Evolutionary conservation across 805 yeast genomes (phyloP).

Genomic region (Hanseniaspora valbyensis): DNA sequence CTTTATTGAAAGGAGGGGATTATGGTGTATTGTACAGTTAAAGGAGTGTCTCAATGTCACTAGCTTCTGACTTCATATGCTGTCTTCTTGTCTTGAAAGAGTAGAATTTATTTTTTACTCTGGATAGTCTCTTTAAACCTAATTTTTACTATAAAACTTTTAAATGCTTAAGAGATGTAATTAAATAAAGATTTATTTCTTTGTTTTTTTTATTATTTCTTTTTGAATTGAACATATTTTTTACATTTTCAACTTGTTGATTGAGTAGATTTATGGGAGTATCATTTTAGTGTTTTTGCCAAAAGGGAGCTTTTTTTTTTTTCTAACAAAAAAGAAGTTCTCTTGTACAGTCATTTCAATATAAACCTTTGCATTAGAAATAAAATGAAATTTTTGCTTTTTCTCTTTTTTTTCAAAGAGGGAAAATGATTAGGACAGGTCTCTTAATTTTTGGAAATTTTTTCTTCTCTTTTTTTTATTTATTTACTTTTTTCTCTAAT

Average conservation of each 20-base stretch:
- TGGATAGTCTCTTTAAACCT: not conserved
- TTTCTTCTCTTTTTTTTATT: not conserved
- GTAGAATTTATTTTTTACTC: not conserved
- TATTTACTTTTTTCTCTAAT: conserved; percentile 4
- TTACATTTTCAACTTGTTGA: not conserved
- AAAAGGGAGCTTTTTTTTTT: not conserved
- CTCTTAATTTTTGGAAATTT: conserved; percentile 15
- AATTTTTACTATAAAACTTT: not conserved
- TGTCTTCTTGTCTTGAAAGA: not conserved
- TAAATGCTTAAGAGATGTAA: not conserved
- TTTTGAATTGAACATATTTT: conserved; percentile 1
- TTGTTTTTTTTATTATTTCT: not conserved
- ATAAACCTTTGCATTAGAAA: conserved; percentile 16
- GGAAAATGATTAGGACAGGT: conserved; percentile 11
- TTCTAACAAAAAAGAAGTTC: not conserved
- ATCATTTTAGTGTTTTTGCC: conserved; percentile 14
- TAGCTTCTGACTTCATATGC: not conserved
- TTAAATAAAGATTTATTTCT: not conserved
- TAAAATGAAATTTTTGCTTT: not conserved
- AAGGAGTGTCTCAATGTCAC: not conserved
- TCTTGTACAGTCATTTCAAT: conserved; percentile 14
- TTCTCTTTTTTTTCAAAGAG: not conserved
- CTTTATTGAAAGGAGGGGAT: not conserved
- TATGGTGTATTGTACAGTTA: not conserved
- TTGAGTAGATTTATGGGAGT: not conserved